Percentiles rank a stretch among this genome's conserved stretches.
Evolutionary conservation across 2,329 filamentous ascomycete species (phyloP).

Genomic region (Aspergillus arachidicola): DNA sequence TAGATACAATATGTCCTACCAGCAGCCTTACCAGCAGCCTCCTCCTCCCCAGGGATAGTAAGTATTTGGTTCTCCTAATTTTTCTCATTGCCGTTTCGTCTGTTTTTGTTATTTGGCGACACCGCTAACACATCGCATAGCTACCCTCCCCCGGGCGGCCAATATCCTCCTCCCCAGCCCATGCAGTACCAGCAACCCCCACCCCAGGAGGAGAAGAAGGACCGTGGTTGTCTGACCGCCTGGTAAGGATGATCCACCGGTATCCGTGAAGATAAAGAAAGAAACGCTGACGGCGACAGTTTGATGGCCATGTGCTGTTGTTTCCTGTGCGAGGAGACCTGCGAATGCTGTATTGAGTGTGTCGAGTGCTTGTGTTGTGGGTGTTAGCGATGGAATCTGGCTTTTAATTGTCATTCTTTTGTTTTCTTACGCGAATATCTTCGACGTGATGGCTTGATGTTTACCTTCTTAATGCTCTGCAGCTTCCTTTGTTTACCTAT

Average conservation of each 20-base stretch:
- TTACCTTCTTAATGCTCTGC: constrained; percentile 2
- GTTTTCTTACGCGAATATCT: neutral
- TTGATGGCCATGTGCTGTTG: constrained; percentile 19
- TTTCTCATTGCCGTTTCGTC: neutral
- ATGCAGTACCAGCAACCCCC: constrained; percentile 18
- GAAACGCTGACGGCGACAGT: neutral
- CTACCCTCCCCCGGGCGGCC: constrained; percentile 17
- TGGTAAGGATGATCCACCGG: constrained; percentile 6
- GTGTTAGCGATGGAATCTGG: neutral
- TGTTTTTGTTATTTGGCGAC: neutral
- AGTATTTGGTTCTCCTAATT: neutral
- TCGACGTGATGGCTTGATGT: constrained; percentile 1
- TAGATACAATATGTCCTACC: constrained; percentile 14
- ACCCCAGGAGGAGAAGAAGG: constrained; percentile 14
- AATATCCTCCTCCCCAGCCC: constrained; percentile 16
- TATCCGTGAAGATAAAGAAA: neutral
- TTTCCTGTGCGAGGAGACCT: constrained; percentile 16
- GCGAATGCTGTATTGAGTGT: constrained; percentile 15
- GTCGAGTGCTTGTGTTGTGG: constrained; percentile 13
- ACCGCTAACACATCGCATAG: constrained; percentile 2
- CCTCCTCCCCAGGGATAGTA: constrained; percentile 19
- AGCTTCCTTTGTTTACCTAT: neutral
- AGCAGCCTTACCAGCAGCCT: constrained; percentile 2
- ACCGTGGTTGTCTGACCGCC: constrained; percentile 15
- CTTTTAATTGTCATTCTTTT: neutral